A percentile compares a stretch with the other conserved stretches of the same genome.
Conservation (phyloP, 371 early-diverging fungal species). For the Rhizopus sp. region DNA sequence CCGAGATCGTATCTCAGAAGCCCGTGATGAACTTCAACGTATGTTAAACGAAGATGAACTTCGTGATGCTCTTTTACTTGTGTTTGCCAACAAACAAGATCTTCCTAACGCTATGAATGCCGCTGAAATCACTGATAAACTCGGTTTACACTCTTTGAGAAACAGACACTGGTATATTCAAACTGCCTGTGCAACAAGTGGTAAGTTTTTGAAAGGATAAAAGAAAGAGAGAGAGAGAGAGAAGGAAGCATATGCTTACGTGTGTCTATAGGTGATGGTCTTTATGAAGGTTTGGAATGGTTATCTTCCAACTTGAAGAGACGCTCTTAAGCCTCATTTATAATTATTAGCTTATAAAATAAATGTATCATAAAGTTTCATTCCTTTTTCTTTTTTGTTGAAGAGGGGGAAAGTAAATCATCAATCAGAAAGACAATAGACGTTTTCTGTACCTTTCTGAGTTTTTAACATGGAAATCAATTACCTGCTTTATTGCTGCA, state of each 20-base stretch:
- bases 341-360: no score
- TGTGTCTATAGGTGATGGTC: slow-evolving; percentile 74
- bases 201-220: slow-evolving; percentile 37
- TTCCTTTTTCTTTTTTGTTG: no score
- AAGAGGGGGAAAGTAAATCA: no score
- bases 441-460: no score
- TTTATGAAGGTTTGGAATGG: slow-evolving; percentile 94
- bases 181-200: slow-evolving; percentile 91
- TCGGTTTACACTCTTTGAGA: slow-evolving; percentile 85
- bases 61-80: slow-evolving; percentile 85
- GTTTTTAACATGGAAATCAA: no score
- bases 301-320: slow-evolving; percentile 55
- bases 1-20: slow-evolving; percentile 86
- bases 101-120: slow-evolving; percentile 92
- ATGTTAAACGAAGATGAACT: slow-evolving; percentile 95
- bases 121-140: slow-evolving; percentile 90
- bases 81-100: slow-evolving; percentile 98
- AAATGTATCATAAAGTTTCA: no score
- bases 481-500: no score
- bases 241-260: neutral
- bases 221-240: neutral
- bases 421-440: no score
- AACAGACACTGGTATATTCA: slow-evolving; percentile 93
- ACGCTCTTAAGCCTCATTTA: neutral
- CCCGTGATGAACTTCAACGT: slow-evolving; percentile 85